Base-by-base conservation (phyloP, 495 filamentous ascomycete species). In the Hamigera avellanea region DNA sequence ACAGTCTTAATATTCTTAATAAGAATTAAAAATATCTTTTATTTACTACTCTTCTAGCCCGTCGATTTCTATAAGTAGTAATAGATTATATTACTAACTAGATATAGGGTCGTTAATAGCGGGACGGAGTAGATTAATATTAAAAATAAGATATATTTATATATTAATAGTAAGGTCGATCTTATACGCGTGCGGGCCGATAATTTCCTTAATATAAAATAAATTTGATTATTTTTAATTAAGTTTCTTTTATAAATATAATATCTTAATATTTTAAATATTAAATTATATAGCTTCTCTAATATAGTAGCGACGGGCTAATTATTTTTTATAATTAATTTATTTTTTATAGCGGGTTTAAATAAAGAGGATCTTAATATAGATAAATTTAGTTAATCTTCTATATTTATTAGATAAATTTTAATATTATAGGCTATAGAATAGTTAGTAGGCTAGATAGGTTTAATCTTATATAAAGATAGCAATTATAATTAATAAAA, bases 401-500 rank as follows among this genome's bases (percentile, higher is more conserved):
- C 25, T 35, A 4, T 14, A 42, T 36, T 16, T 33, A 6, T 5
- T n/a, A 4, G 17, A 26, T 19, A 17, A 38, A 27, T 9, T 8
- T 45, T 19, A 1, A n/a, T 18, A 19, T 39, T 10, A 31, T 13
- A 14, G 30, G 30, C 14, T 2, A 12, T 17, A 30, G 35, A 16
- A 5, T 14, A n/a, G 17, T 23, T 38, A 15, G 25, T 14, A 10
- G 37, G 21, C 14, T 32, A 14, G 10, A 19, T 4, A 8, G 29
- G 31, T 35, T 37, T 39, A 50, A 37, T 10, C 33, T 34, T 26
- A 49, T 45, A 1, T 18, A 19, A 14, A 39, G 44, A 18, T 52
- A 12, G 16, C 36, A 42, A 3, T 43, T 45, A 15, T 40, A 48
- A 21, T 48, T 44, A 16, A 33, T 36, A 9, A 14, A 39, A 37